These are phyloP conservation scores for Syncephalastrum sp. DNA, from an alignment of 371 early-diverging fungal species.

Conservation along the genomic window DNA sequence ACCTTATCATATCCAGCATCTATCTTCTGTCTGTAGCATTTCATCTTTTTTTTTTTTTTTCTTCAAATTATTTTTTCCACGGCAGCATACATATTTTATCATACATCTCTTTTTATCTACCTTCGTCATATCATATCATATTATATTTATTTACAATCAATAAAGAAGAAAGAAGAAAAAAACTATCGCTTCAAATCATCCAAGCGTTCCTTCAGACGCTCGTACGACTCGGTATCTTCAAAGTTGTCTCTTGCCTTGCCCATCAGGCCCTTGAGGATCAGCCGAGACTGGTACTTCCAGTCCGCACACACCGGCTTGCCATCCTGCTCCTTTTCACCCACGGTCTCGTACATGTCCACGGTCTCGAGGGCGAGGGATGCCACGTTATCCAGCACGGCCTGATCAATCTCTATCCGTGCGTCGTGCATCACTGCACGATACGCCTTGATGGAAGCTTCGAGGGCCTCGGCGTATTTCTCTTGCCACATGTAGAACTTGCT, in stretches of 20 bases:
- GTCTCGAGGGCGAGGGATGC: constrained; percentile 71
- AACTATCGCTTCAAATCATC: constrained; percentile 48
- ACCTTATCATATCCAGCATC: constrained; percentile 1
- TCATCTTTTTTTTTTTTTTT: background rate
- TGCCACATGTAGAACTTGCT: constrained; percentile 77
- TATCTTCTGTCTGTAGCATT: background rate
- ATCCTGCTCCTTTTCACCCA: constrained; percentile 55
- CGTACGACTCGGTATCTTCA: constrained; percentile 66
- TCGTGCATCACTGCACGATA: constrained; percentile 79
- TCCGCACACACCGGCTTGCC: constrained; percentile 69
- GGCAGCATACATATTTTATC: background rate
- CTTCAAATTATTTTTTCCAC: constrained; percentile 2
- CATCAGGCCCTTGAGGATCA: constrained; percentile 78
- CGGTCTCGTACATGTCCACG: constrained; percentile 74
- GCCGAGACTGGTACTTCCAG: constrained; percentile 86
- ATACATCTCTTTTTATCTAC: background rate
- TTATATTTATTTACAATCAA: constrained; percentile 5
- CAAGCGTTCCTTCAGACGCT: constrained; percentile 59
- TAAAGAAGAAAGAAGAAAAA: background rate
- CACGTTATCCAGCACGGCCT: constrained; percentile 66
- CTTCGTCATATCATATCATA: background rate
- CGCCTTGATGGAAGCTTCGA: constrained; percentile 82
- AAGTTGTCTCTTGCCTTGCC: constrained; percentile 75
- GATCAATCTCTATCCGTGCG: constrained; percentile 68
- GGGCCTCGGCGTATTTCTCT: constrained; percentile 55